Evolutionary conservation across 352 stramenopile genomes (phyloP).

Genomic region (Phytophthora citrophthora): DNA sequence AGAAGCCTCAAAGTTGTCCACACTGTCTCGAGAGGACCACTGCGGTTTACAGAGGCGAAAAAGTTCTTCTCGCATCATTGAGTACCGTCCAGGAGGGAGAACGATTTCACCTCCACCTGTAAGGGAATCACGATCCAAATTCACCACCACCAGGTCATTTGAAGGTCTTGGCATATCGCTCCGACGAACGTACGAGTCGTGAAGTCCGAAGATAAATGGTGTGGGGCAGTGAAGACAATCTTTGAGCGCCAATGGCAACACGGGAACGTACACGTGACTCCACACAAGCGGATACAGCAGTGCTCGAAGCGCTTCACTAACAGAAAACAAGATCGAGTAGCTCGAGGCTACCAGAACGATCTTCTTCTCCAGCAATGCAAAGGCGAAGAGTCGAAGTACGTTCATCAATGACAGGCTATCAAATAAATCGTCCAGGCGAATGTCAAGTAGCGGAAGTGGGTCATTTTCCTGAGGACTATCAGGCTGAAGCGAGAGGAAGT

Average conservation of each 20-base stretch:
- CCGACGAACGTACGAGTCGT: conserved; percentile 59
- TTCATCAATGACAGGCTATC: conserved; percentile 65
- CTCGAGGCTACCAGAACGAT: conserved; percentile 75
- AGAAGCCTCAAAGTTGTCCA: conserved; percentile 25
- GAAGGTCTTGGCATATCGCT: conserved; percentile 57
- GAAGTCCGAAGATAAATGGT: conserved; percentile 80
- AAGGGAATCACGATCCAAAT: conserved; percentile 60
- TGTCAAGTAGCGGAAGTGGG: conserved; percentile 35
- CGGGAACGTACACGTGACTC: conserved; percentile 81
- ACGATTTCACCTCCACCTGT: conserved; percentile 53
- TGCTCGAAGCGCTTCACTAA: conserved; percentile 55
- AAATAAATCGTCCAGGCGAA: conserved; percentile 55
- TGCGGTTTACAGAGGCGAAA: conserved; percentile 43
- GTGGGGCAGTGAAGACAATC: conserved; percentile 79
- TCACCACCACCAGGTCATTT: conserved; percentile 61
- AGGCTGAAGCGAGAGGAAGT: neutral
- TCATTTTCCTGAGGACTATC: neutral
- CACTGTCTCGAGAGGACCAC: conserved; percentile 41
- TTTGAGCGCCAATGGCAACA: conserved; percentile 67
- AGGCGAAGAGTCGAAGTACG: conserved; percentile 65
- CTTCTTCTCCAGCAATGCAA: conserved; percentile 74
- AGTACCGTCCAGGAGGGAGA: conserved; percentile 44
- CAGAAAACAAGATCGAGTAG: conserved; percentile 67
- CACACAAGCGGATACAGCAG: conserved; percentile 72
- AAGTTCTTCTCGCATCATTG: conserved; percentile 51